Evolutionary conservation across 345 rosid species (phyloP).

Genomic region (Eucalyptus cloeziana): DNA sequence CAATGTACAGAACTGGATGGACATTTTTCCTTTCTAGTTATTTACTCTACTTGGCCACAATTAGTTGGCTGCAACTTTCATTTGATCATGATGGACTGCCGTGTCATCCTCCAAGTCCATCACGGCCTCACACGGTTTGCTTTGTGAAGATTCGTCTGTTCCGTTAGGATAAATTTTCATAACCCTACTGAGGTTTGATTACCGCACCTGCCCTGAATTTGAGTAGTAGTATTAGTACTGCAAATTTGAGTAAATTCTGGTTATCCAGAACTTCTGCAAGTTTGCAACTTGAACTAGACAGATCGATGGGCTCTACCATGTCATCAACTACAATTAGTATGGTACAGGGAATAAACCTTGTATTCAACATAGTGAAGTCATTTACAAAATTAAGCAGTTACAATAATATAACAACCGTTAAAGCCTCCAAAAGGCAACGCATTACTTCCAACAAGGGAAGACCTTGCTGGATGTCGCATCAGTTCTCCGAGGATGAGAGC

Average conservation of each 20-base stretch:
- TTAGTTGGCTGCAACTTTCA: neutral
- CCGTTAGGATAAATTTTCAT: neutral
- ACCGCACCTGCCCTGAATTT: neutral
- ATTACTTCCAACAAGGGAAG: neutral
- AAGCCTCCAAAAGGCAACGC: neutral
- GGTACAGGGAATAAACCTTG: neutral
- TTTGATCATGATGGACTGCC: neutral
- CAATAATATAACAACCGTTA: neutral
- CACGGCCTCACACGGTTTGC: neutral
- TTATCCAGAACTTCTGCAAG: neutral
- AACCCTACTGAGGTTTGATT: neutral
- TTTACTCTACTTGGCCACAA: neutral
- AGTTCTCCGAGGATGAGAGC: neutral
- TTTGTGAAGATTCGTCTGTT: neutral
- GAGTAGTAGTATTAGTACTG: neutral
- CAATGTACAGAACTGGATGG: neutral
- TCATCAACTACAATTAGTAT: neutral
- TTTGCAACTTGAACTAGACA: neutral
- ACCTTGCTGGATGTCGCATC: neutral
- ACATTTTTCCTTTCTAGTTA: neutral
- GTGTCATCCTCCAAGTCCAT: neutral
- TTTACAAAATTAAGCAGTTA: neutral
- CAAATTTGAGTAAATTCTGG: neutral
- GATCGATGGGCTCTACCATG: neutral
- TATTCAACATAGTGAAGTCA: neutral